Evolutionary conservation across 768 basidiomycete species (phyloP).

Genomic region (Boletus eberwhitei): DNA sequence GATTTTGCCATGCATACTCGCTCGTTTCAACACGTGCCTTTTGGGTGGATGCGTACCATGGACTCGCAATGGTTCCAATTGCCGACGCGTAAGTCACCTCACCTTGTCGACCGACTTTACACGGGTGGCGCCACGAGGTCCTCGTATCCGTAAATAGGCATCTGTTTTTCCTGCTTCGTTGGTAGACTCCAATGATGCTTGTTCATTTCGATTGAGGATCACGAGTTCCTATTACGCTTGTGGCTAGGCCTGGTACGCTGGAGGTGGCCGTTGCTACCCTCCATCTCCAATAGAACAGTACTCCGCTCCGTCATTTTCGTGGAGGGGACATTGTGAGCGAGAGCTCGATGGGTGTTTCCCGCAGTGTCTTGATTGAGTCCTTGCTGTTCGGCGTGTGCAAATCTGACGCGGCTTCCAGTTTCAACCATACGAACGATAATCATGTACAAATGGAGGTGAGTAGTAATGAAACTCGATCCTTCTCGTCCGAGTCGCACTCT

Average conservation of each 20-base stretch:
- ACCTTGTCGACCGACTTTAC: conserved; percentile 2
- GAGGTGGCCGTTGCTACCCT: conserved; percentile 22
- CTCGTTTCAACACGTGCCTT: conserved; percentile 84
- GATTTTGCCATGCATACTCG: conserved; percentile 39
- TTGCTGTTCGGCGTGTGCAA: conserved; percentile 1
- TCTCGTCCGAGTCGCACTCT: conserved; percentile 15
- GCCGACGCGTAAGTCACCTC: conserved; percentile 65
- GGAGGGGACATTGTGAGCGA: not conserved
- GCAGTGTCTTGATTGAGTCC: not conserved
- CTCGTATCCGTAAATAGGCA: conserved; percentile 11
- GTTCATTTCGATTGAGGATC: conserved; percentile 23
- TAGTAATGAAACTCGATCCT: conserved; percentile 20
- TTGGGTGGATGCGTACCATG: conserved; percentile 77
- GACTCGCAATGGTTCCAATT: conserved; percentile 79
- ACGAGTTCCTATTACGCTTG: conserved; percentile 6
- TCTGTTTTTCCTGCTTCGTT: not conserved
- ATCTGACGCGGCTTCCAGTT: conserved; percentile 41
- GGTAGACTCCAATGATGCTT: conserved; percentile 11
- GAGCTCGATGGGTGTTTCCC: not conserved
- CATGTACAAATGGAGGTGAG: conserved; percentile 72
- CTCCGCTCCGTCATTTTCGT: not conserved
- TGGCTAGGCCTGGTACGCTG: conserved; percentile 4
- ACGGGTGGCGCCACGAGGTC: conserved; percentile 17
- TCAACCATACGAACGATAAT: conserved; percentile 69
- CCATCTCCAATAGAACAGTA: conserved; percentile 1